Evolutionary conservation across 805 yeast genomes (phyloP), one percentile per base, ranked within the genome.

Genomic region (Candida silvatica): DNA sequence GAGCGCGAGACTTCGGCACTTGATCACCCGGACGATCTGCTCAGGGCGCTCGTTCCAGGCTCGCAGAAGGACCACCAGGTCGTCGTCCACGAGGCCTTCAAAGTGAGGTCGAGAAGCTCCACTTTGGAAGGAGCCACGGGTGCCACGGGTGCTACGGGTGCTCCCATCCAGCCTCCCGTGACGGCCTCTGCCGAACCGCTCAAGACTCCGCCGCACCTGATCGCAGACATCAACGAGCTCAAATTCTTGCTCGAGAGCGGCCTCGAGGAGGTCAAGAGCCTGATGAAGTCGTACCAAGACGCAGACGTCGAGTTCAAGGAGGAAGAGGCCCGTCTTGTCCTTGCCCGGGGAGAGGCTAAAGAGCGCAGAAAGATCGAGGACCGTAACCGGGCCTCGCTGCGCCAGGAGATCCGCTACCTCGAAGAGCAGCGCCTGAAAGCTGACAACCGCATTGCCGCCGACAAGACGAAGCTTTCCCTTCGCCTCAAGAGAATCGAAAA

Each of bases 301-400:
- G 43, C 54, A 0, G 49, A 54, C 20, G n/a, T 35, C 5, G 69
- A 66, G 27, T 62, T 59, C 38, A 43, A 50, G 27, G 69, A 67
- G 19, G 66, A 63, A 35, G 66, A 63, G 32, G 35, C 41, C 0
- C 49, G 51, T 12, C 45, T 64, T 36, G 38, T 52, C 1, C 48
- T 56, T 14, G 62, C 61, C 19, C 50, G 63, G 29, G 56, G 58
- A 17, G 61, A 59, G 29, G 54, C 66, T 9, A 51, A 53, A 32
- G 62, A 62, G 34, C 56, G 70, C 26, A 59, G 61, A 41, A 61
- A 54, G 37, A 45, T 60, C 17, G 71, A 64, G 37, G 69, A 64
- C 41, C 52, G 53, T 11, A 64, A 61, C 44, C 54, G 69, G 37
- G 48, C 61, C 17, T 54, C 61, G 36, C 46, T 62, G 35, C 58